Percentiles rank a stretch among this genome's conserved stretches.
Evolutionary conservation across 2,329 filamentous ascomycete genomes (phyloP).

Genomic region (Penicillium palitans): DNA sequence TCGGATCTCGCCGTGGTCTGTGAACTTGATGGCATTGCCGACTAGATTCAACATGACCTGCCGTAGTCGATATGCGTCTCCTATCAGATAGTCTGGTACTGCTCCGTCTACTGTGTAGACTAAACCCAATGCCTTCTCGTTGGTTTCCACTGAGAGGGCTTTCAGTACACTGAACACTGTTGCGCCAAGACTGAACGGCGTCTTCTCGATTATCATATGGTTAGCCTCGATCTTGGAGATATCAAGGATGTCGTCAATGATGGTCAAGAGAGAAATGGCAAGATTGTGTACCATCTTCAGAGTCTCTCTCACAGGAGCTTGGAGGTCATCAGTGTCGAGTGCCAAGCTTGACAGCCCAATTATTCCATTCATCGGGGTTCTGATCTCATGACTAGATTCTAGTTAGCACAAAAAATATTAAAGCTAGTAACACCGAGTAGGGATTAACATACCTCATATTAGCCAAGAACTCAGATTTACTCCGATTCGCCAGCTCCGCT

Average conservation of each 20-base stretch:
- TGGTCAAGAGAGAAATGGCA: conserved; percentile 88
- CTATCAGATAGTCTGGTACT: conserved; percentile 88
- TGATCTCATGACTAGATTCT: conserved; percentile 72
- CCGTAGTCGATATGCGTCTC: conserved; percentile 87
- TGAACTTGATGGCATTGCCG: conserved; percentile 96
- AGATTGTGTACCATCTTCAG: conserved; percentile 94
- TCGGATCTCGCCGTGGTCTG: conserved; percentile 88
- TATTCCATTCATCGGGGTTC: conserved; percentile 93
- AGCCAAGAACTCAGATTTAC: conserved; percentile 92
- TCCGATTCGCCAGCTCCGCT: conserved; percentile 91
- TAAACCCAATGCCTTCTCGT: conserved; percentile 86
- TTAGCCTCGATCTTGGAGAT: conserved; percentile 80
- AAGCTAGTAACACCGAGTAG: not conserved
- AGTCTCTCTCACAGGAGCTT: conserved; percentile 91
- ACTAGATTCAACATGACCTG: conserved; percentile 95
- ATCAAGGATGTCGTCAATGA: conserved; percentile 76
- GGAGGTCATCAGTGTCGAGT: conserved; percentile 85
- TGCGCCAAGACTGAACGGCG: conserved; percentile 85
- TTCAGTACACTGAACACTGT: conserved; percentile 97
- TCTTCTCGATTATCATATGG: conserved; percentile 94
- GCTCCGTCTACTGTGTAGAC: conserved; percentile 87
- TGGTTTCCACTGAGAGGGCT: conserved; percentile 89
- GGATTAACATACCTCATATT: conserved; percentile 68
- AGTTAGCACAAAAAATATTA: not conserved
- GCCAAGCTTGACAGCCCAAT: conserved; percentile 95